A percentile compares a stretch with the other conserved stretches of the same genome.
These are phyloP conservation scores for Nemania sp. DNA, from an alignment of 2,329 filamentous ascomycete species.

Conservation along the genomic window DNA sequence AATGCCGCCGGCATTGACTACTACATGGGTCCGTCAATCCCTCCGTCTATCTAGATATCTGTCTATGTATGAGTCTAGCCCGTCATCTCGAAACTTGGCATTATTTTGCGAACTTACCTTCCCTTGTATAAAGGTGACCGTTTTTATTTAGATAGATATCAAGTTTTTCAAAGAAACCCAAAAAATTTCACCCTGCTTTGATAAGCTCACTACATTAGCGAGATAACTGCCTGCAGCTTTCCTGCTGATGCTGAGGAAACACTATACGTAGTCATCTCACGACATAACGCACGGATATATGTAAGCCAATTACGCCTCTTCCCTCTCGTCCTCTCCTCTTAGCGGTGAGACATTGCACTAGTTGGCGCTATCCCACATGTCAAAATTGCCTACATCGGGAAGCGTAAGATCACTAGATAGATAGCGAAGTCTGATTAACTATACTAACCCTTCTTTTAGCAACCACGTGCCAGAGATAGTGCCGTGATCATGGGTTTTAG, in stretches of 20 bases:
- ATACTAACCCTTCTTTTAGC: background rate
- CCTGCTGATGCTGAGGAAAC: background rate
- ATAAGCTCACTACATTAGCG: slow-evolving; percentile 4
- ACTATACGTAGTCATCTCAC: slow-evolving; percentile 19
- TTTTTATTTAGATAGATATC: background rate
- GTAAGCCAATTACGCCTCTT: slow-evolving; percentile 15
- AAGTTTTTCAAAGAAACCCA: background rate
- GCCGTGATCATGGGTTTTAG: slow-evolving; percentile 10
- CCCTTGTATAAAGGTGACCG: background rate
- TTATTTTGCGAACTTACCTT: slow-evolving; percentile 11
- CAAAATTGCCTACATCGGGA: background rate
- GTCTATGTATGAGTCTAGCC: background rate
- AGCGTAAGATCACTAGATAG: slow-evolving; percentile 13
- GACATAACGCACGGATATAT: slow-evolving; percentile 4
- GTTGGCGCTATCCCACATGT: background rate
- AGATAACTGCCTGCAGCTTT: background rate
- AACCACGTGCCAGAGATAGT: slow-evolving; percentile 15
- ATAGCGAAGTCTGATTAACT: background rate
- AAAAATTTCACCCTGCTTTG: background rate
- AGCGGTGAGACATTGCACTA: slow-evolving; percentile 14
- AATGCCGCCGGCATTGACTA: background rate
- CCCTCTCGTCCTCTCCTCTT: background rate
- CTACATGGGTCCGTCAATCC: no score
- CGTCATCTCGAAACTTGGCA: slow-evolving; percentile 2
- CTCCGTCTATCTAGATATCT: background rate